These are phyloP conservation scores for Daldinia grandis DNA, from an alignment of 495 filamentous ascomycete species.

Conservation along the genomic window DNA sequence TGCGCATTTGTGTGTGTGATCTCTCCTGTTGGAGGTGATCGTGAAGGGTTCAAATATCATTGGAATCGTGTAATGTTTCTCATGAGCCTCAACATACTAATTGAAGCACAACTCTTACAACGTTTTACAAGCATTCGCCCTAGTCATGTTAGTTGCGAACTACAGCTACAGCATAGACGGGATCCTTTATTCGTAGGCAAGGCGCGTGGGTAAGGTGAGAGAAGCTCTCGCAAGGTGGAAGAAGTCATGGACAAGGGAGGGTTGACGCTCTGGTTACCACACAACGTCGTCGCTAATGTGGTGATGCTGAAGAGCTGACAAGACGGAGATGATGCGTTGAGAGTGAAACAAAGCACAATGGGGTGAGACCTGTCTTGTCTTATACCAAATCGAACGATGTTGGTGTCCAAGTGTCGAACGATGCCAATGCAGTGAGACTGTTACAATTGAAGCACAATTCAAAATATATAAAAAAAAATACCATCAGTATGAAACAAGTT, in stretches of 20 bases:
- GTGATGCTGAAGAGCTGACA: not conserved
- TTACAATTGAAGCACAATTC: slow-evolving; percentile 6
- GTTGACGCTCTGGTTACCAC: not conserved
- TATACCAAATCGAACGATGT: slow-evolving; percentile 17
- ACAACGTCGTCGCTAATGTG: too few species aligned
- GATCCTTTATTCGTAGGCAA: too few species aligned
- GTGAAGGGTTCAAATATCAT: not conserved
- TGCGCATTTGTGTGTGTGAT: too few species aligned
- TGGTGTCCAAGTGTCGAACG: slow-evolving; percentile 16
- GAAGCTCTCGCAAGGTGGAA: too few species aligned
- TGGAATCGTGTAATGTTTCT: not conserved
- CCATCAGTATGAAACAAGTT: not conserved
- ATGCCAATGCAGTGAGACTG: slow-evolving; percentile 32
- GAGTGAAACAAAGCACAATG: slow-evolving; percentile 14
- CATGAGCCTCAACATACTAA: not conserved
- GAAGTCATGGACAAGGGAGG: too few species aligned
- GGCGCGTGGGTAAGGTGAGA: too few species aligned
- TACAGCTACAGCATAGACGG: too few species aligned
- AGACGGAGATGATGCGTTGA: not conserved
- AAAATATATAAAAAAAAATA: slow-evolving; percentile 1
- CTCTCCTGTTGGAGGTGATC: too few species aligned
- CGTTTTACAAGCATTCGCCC: not conserved
- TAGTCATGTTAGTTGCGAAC: too few species aligned
- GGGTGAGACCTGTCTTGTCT: slow-evolving; percentile 20
- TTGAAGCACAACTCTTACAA: not conserved